Evolutionary conservation across 2,329 filamentous ascomycete species (phyloP), one percentile per base, ranked within the genome.

Genomic region (Fusarium aywerte): DNA sequence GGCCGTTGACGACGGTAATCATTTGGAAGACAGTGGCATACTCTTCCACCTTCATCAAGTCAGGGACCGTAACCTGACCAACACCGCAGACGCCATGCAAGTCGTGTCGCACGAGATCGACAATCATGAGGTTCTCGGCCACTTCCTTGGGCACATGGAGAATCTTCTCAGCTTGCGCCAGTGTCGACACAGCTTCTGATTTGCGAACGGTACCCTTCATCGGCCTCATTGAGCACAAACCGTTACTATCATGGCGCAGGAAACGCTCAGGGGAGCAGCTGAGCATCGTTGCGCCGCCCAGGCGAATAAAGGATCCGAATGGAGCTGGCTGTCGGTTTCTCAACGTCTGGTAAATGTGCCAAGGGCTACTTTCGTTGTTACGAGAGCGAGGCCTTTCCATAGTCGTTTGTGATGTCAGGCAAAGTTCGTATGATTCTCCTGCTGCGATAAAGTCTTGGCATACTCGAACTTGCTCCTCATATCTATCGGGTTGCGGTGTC

Each of bases 151-250:
- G 90, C 0, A 92, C 86, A 58, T 90, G 87, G 15, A 97, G 85
- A 36, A 96, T 87, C 27, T 81, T 80, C 62, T 90, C 88, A 1
- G 95, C 94, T 72, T 91, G 85, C 7, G 84, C 85, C n/a, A 91
- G 82, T 0, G 90, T 96, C 35, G 90, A 76, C 0, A 85, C 88
- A 2, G 82, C 83, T 1, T 83, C 81, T 0, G 85, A 87, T 72
- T 97, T 97, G 71, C 89, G 89, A n/a, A 97, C 93, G 0, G 95
- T 98, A 45, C 95, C 95, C 81, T 98, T 98, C 88, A 98, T 98
- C 0, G 95, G 95, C 9, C 94, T 89, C 84, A 97, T 96, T 63
- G 91, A 88, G 75, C 90, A 92, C 39, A 81, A 78, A 1, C 90
- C 89, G 1, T 77, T 79, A 3, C 73, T 64, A 52, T 78, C 75